phyloP scores from a whole-genome alignment of 2,329 filamentous ascomycete genomes.

The Coniella vitis region DNA sequence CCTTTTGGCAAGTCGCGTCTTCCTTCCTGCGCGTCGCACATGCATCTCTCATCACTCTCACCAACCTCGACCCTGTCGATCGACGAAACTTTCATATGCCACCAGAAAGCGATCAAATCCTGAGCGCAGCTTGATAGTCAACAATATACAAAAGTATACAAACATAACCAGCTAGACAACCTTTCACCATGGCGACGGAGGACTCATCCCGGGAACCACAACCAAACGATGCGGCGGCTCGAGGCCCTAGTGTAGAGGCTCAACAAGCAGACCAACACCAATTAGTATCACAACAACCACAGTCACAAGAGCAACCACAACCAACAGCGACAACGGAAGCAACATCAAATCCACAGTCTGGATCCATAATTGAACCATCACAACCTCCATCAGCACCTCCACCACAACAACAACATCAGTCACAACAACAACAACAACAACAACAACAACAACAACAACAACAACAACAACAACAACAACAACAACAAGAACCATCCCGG shows the following conservation, averaged over 20 bases:
- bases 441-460: not conserved
- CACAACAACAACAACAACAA: not conserved
- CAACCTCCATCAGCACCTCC: no score
- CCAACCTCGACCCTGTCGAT: not conserved
- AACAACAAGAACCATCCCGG: not conserved
- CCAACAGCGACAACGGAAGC: not conserved
- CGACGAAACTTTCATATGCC: no score
- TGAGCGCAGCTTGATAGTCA: not conserved
- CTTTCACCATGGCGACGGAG: conserved; percentile 9
- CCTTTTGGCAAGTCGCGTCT: no score
- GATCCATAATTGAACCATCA: no score
- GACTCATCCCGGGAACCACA: conserved; percentile 6
- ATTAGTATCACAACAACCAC: not conserved
- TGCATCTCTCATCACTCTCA: not conserved
- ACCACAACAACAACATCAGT: no score
- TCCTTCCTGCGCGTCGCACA: no score
- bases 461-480: not conserved
- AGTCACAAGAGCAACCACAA: not conserved
- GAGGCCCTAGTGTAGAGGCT: no score
- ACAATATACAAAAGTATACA: not conserved
- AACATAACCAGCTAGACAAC: not conserved
- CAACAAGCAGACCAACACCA: no score
- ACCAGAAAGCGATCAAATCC: no score
- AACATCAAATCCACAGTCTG: not conserved
- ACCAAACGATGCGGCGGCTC: not conserved